Conservation (phyloP, 208 protist species). For the Trypanosoma avium region DNA sequence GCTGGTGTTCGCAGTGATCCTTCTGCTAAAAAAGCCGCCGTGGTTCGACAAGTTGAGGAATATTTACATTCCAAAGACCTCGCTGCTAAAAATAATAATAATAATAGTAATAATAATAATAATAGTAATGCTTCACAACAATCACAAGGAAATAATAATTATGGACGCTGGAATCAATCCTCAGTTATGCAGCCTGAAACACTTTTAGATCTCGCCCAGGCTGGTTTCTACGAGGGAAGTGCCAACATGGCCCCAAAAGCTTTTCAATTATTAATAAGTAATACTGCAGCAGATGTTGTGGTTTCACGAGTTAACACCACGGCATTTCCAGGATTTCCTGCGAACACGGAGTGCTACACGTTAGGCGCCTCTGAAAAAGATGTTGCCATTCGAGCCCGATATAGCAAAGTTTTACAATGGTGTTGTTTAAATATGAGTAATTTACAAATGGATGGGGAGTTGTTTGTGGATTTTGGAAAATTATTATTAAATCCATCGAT, state of each 20-base stretch:
- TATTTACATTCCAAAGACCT: constrained; percentile 62
- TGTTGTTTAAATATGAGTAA: constrained; percentile 91
- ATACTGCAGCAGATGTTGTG: constrained; percentile 72
- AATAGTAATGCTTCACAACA: constrained; percentile 14
- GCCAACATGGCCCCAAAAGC: constrained; percentile 85
- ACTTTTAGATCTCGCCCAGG: constrained; percentile 84
- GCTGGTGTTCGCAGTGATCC: constrained; percentile 32
- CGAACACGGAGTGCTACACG: constrained; percentile 91
- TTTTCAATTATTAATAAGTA: constrained; percentile 83
- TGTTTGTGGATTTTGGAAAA: constrained; percentile 76
- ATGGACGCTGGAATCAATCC: constrained; percentile 55
- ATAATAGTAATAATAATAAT: constrained; percentile 11
- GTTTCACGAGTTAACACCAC: constrained; percentile 89
- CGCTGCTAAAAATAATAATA: constrained; percentile 15
- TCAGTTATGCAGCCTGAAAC: constrained; percentile 62
- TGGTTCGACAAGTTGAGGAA: constrained; percentile 87
- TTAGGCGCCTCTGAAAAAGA: constrained; percentile 64
- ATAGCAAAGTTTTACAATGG: constrained; percentile 92
- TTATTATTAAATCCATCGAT: constrained; percentile 59
- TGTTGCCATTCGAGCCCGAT: constrained; percentile 65
- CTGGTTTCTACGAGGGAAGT: constrained; percentile 84
- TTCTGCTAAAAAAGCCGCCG: constrained; percentile 62
- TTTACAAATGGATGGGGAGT: constrained; percentile 89
- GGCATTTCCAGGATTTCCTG: constrained; percentile 81
- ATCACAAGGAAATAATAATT: constrained; percentile 27